Conservation (phyloP, 163 green algal genomes). For the Trebouxiophyceae sp. region DNA sequence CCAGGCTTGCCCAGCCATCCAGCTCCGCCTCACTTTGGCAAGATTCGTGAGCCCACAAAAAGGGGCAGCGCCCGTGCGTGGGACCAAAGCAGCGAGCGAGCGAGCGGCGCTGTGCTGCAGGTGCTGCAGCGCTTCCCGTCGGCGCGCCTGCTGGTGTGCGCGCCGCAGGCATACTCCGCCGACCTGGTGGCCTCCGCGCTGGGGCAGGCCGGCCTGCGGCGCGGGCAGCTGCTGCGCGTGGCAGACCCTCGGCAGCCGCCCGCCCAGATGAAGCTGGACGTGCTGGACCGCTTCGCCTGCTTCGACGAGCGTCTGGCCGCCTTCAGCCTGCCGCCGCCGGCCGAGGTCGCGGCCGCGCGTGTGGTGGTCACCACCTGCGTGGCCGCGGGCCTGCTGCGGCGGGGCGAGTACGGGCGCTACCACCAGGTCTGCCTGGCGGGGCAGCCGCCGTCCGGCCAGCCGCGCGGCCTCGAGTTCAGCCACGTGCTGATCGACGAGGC, state of each 20-base stretch:
- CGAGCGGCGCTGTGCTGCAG: constrained; percentile 1
- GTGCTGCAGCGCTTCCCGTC: constrained; percentile 15
- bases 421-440: neutral
- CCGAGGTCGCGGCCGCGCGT: neutral
- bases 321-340: constrained; percentile 16
- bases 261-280: constrained; percentile 14
- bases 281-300: constrained; percentile 10
- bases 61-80: no score
- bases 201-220: constrained; percentile 3
- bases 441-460: neutral
- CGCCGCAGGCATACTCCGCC: constrained; percentile 37
- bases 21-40: no score
- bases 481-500: constrained; percentile 49
- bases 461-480: constrained; percentile 13
- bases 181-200: constrained; percentile 33
- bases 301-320: constrained; percentile 7
- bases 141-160: constrained; percentile 32
- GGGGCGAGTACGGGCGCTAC: constrained; percentile 2
- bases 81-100: no score
- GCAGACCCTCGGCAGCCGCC: constrained; percentile 34
- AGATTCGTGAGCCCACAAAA: no score
- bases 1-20: no score
- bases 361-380: constrained; percentile 30
- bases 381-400: constrained; percentile 15
- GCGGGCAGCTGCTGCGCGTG: constrained; percentile 23